phyloP scores from a whole-genome alignment of 108 stramenopile species.

The Conticribra weissflogii region DNA sequence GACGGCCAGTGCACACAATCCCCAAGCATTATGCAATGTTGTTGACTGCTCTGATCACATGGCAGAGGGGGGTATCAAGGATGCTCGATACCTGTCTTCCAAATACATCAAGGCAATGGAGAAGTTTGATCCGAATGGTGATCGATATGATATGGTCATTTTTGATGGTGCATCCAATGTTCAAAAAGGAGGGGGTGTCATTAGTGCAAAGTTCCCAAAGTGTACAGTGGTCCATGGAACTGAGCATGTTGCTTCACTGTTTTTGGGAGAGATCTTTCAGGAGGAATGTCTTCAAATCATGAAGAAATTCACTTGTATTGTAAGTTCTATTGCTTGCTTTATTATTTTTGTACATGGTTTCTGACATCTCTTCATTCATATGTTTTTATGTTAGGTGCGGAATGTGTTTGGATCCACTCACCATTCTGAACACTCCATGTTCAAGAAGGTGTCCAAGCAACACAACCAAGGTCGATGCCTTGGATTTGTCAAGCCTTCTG shows the following conservation, averaged over 20 bases:
- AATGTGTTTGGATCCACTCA: neutral
- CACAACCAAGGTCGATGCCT: neutral
- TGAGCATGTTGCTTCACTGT: neutral
- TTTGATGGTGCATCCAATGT: neutral
- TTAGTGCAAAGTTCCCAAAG: neutral
- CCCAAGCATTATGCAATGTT: no score
- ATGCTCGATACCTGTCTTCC: no score
- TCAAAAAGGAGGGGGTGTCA: neutral
- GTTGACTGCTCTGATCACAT: no score
- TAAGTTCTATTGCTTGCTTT: neutral
- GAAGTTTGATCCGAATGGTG: no score
- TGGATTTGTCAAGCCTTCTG: conserved; percentile 1
- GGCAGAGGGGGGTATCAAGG: no score
- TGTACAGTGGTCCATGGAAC: neutral
- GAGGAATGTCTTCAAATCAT: neutral
- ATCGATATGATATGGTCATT: neutral
- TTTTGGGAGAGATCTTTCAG: neutral
- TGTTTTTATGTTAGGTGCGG: neutral
- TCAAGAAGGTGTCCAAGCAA: neutral
- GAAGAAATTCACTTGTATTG: neutral
- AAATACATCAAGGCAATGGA: no score
- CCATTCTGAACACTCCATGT: neutral
- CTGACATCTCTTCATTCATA: neutral
- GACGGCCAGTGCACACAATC: no score
- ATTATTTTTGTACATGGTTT: neutral